These are phyloP conservation scores for Nannochloropsis oceanica DNA, from an alignment of 108 stramenopile species.

Conservation along the genomic window DNA sequence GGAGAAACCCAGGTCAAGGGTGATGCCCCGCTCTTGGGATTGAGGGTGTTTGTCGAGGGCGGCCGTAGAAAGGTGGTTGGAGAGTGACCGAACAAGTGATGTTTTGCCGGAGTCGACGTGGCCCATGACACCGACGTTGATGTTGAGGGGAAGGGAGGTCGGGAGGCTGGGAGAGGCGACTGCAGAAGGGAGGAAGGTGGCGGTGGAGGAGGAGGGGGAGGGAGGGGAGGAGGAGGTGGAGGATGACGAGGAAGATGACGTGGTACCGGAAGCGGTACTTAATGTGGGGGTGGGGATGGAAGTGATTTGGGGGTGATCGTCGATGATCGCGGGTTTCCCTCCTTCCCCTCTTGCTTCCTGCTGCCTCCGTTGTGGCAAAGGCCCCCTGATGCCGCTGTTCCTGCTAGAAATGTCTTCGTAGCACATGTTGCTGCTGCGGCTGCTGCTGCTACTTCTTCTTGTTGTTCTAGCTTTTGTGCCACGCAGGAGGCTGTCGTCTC, in stretches of 20 bases:
- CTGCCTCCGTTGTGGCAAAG: too few species aligned
- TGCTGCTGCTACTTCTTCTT: too few species aligned
- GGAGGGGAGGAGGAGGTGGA: neutral
- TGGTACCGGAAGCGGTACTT: neutral
- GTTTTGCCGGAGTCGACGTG: conserved; percentile 98
- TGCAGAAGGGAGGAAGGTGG: neutral
- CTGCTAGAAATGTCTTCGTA: too few species aligned
- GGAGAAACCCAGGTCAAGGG: conserved; percentile 90
- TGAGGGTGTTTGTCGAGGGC: conserved; percentile 90
- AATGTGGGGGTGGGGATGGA: too few species aligned
- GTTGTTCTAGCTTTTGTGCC: too few species aligned
- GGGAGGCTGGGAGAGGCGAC: neutral
- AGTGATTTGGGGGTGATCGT: too few species aligned
- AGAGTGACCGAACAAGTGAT: conserved; percentile 79
- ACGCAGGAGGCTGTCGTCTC: too few species aligned
- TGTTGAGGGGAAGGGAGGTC: conserved; percentile 45
- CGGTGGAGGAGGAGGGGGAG: neutral
- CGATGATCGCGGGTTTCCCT: too few species aligned
- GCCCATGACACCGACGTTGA: conserved; percentile 92
- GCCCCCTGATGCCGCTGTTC: too few species aligned
- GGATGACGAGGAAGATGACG: neutral
- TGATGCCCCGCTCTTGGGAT: conserved; percentile 83
- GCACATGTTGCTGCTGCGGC: too few species aligned
- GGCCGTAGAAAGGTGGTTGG: conserved; percentile 83
- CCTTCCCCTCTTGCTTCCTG: too few species aligned